Evolutionary conservation across 2,329 filamentous ascomycete genomes (phyloP).

Genomic region (Aspergillus pseudoviridinutans): DNA sequence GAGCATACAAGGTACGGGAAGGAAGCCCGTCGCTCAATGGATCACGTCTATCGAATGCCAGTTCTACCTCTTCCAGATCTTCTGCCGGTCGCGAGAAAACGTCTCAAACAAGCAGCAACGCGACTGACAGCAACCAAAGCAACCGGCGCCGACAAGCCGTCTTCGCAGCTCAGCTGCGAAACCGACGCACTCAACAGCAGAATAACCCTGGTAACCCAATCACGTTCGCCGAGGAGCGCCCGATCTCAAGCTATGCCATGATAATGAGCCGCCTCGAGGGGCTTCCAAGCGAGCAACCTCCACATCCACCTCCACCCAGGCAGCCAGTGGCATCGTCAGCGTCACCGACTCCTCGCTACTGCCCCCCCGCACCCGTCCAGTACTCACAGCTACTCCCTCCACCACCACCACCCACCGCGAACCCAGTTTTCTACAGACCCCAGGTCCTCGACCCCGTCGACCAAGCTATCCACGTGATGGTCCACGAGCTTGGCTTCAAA

Average conservation of each 20-base stretch:
- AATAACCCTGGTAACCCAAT: conserved; percentile 7
- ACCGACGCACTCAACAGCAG: conserved; percentile 18
- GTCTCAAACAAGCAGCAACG: conserved; percentile 7
- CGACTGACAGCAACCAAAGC: conserved; percentile 11
- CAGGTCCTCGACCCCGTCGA: conserved; percentile 52
- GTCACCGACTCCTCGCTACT: conserved; percentile 12
- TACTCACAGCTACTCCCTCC: conserved; percentile 8
- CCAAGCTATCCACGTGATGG: conserved; percentile 53
- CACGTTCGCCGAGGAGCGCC: conserved; percentile 33
- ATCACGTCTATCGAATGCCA: conserved; percentile 5
- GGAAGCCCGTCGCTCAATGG: conserved; percentile 4
- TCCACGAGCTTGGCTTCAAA: conserved; percentile 56
- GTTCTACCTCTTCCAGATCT: conserved; percentile 9
- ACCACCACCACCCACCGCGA: conserved; percentile 8
- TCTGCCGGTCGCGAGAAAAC: conserved; percentile 8
- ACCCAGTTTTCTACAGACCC: conserved; percentile 3
- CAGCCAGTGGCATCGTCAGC: conserved; percentile 6
- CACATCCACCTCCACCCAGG: conserved; percentile 9
- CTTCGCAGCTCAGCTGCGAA: conserved; percentile 33
- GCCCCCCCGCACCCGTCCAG: not conserved
- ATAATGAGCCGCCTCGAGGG: conserved; percentile 35
- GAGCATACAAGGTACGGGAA: conserved; percentile 52
- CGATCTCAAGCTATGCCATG: conserved; percentile 36
- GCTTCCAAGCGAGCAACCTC: conserved; percentile 9
- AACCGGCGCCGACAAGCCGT: conserved; percentile 28